Percentiles rank a stretch among this genome's conserved stretches.
Evolutionary conservation across 257 asterid genomes (phyloP).

Genomic region (Plantago major): DNA sequence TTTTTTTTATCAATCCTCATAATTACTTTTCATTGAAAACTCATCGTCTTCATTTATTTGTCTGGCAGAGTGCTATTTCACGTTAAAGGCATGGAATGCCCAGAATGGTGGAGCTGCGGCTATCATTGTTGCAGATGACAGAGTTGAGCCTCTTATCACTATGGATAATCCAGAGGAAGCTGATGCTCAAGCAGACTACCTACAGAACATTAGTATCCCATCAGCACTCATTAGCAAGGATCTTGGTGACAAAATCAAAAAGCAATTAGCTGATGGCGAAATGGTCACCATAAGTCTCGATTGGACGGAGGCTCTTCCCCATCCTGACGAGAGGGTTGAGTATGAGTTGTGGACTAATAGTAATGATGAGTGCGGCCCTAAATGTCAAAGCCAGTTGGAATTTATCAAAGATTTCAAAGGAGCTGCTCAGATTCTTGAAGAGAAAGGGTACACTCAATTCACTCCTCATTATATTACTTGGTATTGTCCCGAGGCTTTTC

Average conservation of each 20-base stretch:
- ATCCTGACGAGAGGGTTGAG: constrained; percentile 95
- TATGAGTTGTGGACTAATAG: constrained; percentile 93
- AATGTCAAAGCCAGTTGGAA: constrained; percentile 79
- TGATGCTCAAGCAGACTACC: constrained; percentile 53
- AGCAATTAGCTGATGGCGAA: constrained; percentile 53
- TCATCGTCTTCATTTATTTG: constrained; percentile 15
- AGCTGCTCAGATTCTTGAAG: constrained; percentile 93
- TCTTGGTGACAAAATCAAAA: constrained; percentile 77
- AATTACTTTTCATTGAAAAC: background rate
- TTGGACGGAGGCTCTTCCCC: constrained; percentile 97
- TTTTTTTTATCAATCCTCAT: background rate
- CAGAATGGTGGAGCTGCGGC: constrained; percentile 97
- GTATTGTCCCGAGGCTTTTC: constrained; percentile 70
- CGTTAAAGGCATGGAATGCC: constrained; percentile 92
- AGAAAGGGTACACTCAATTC: constrained; percentile 78
- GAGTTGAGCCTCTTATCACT: constrained; percentile 71
- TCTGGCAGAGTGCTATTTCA: constrained; percentile 73
- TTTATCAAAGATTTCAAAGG: constrained; percentile 78
- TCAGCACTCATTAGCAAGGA: constrained; percentile 80
- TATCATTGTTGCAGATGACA: constrained; percentile 83
- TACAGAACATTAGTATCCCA: constrained; percentile 74
- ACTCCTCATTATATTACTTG: constrained; percentile 69
- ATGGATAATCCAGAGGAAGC: constrained; percentile 92
- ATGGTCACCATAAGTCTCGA: constrained; percentile 81
- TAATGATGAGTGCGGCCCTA: constrained; percentile 87